phyloP scores from a whole-genome alignment of 768 basidiomycete species.

The Pleurotus eryngii region DNA sequence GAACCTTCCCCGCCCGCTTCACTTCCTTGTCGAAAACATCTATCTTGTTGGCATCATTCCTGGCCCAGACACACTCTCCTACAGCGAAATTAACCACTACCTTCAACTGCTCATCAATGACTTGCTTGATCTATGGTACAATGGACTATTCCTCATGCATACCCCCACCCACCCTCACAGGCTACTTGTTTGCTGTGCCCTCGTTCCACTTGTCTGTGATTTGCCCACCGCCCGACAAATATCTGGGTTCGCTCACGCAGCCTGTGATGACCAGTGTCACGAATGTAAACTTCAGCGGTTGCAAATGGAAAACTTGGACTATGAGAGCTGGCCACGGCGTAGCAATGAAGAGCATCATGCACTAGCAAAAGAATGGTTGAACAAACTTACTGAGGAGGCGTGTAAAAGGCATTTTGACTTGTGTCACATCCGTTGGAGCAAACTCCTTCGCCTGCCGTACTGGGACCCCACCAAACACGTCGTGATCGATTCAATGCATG shows the following conservation, averaged over 20 bases:
- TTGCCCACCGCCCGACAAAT: slow-evolving; percentile 29
- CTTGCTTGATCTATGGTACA: no score
- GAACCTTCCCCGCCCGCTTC: no score
- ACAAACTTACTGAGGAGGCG: slow-evolving; percentile 9
- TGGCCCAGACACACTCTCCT: no score
- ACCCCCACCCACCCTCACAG: background rate
- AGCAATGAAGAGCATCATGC: slow-evolving; percentile 10
- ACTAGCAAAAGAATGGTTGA: slow-evolving; percentile 15
- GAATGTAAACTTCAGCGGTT: slow-evolving; percentile 11
- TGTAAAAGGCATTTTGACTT: slow-evolving; percentile 10
- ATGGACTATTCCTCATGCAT: background rate
- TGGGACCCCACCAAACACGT: slow-evolving; percentile 25
- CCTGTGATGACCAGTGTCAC: slow-evolving; percentile 19
- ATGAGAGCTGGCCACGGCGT: slow-evolving; percentile 11
- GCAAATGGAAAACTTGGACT: slow-evolving; percentile 16
- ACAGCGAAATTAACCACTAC: no score
- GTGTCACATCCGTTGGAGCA: slow-evolving; percentile 24
- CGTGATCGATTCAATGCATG: slow-evolving; percentile 35
- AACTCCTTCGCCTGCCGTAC: slow-evolving; percentile 28
- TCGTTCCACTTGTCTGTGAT: slow-evolving; percentile 27
- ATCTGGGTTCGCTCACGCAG: slow-evolving; percentile 19
- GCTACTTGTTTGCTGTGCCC: background rate
- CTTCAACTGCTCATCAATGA: no score
- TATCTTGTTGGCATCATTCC: no score
- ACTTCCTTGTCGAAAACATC: no score